Evolutionary conservation across 371 early-diverging fungal species (phyloP), one percentile per base, ranked within the genome.

Genomic region (Rhizopus arrhizus): DNA sequence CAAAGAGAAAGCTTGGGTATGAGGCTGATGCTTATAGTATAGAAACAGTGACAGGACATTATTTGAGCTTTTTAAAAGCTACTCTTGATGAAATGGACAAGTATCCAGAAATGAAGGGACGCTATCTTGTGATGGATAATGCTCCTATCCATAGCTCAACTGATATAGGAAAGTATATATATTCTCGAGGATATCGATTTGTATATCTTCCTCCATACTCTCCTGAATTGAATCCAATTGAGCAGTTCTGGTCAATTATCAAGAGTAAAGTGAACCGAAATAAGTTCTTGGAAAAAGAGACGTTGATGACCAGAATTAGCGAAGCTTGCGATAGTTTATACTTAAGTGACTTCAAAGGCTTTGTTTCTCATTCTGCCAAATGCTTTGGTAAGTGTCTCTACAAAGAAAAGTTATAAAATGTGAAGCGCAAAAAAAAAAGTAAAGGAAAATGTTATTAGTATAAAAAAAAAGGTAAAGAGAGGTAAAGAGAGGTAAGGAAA

Each of bases 81-180:
- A 22, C 22, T 22, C 22, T 22, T 22, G 22, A 22, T 22, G 22
- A 22, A 22, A 22, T 22, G 22, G 0, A 70, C 48, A 62, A 62
- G 42, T 54, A 65, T 59, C 65, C 65, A 58, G 49, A 65, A 56
- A 68, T 68, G 62, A 66, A 68, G 55, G 59, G 61, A 32, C 42
- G 65, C 42, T 62, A 68, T 55, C 65, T 72, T 49, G 65, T 60
- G 36, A 66, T 70, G 61, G 58, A 65, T 59, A 59, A 65, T 59
- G 59, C 62, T 36, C 61, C 58, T 53, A 63, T 69, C 56, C 68
- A 62, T 60, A 67, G 61, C 58, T 58, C 66, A 55, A 53, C 32
- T 51, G 45, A 66, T 32, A 58, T 55, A 66, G 56, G 41, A 53
- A 58, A 61, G 35, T 59, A 62, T 66, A 69, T 64, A 48, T 45